Evolutionary conservation across 2,329 filamentous ascomycete genomes (phyloP).

Genomic region (Ascochyta clinopodiicola): DNA sequence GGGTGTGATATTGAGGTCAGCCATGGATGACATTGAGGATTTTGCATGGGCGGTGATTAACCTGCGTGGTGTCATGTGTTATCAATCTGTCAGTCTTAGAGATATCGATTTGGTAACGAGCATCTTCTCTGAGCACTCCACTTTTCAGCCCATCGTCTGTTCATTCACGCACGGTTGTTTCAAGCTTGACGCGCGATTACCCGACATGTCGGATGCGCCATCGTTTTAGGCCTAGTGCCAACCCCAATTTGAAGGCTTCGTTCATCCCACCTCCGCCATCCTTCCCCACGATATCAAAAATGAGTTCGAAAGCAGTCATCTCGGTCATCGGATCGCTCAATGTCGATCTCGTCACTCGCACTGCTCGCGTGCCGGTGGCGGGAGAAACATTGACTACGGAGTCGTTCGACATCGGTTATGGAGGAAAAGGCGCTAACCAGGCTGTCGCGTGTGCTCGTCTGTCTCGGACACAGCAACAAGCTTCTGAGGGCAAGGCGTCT

Average conservation of each 20-base stretch:
- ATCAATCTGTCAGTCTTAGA: too few relatives aligned
- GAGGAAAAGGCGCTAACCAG: slow-evolving; percentile 96
- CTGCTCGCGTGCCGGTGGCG: slow-evolving; percentile 78
- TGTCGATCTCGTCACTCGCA: slow-evolving; percentile 89
- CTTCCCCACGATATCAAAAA: slow-evolving; percentile 15
- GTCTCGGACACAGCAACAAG: slow-evolving; percentile 61
- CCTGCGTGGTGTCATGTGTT: too few relatives aligned
- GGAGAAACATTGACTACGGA: slow-evolving; percentile 87
- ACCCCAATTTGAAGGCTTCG: too few relatives aligned
- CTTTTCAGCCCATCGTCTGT: too few relatives aligned
- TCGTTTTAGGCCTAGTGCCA: too few relatives aligned
- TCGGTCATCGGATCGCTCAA: slow-evolving; percentile 92
- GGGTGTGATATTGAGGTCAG: not conserved
- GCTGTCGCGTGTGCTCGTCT: slow-evolving; percentile 87
- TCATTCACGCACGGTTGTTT: too few relatives aligned
- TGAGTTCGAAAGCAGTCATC: slow-evolving; percentile 61
- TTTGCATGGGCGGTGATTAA: too few relatives aligned
- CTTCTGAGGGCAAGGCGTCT: slow-evolving; percentile 24
- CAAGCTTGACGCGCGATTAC: too few relatives aligned
- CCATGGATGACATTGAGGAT: too few relatives aligned
- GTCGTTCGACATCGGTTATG: slow-evolving; percentile 79
- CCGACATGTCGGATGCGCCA: too few relatives aligned
- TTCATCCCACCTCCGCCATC: not conserved
- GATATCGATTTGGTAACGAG: too few relatives aligned
- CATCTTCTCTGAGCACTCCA: too few relatives aligned